Conservation (phyloP, 1,284 basidiomycete genomes). For the Tilletia caries region DNA sequence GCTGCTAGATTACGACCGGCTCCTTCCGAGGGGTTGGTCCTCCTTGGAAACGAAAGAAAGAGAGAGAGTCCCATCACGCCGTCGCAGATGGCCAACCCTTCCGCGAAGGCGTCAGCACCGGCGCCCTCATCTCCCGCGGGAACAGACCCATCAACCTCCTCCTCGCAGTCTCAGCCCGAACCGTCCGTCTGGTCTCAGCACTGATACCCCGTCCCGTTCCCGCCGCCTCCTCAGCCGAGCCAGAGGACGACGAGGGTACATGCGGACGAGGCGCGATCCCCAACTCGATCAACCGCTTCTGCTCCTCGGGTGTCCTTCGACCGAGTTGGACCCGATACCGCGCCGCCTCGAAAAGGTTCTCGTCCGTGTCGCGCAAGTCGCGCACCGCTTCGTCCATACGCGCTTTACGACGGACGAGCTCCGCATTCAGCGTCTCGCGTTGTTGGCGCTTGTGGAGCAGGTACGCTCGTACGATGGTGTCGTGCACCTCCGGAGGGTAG, state of each 20-base stretch:
- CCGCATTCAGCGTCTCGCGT: constrained; percentile 58
- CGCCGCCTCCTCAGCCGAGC: constrained; percentile 22
- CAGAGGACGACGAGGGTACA: not conserved
- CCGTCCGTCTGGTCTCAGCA: constrained; percentile 26
- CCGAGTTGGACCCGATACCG: constrained; percentile 41
- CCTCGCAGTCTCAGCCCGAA: constrained; percentile 12
- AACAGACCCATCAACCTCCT: constrained; percentile 45
- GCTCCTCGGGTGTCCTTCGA: constrained; percentile 43
- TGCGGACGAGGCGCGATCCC: constrained; percentile 30
- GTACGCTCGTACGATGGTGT: constrained; percentile 91
- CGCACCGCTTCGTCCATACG: constrained; percentile 39
- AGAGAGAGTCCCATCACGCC: not conserved
- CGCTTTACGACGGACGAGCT: constrained; percentile 35
- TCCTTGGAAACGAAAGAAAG: not conserved
- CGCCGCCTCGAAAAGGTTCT: constrained; percentile 35
- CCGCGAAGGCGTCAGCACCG: constrained; percentile 40
- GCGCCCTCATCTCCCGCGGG: constrained; percentile 48
- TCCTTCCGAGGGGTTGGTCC: no score
- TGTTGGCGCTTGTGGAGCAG: constrained; percentile 72
- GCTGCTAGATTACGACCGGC: no score
- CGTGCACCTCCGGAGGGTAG: constrained; percentile 69
- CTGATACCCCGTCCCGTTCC: constrained; percentile 25
- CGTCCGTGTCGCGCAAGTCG: constrained; percentile 29
- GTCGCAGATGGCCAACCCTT: constrained; percentile 32
- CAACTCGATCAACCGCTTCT: constrained; percentile 32